phyloP scores from a whole-genome alignment of 352 stramenopile genomes.

The Phytopythium vexans region DNA sequence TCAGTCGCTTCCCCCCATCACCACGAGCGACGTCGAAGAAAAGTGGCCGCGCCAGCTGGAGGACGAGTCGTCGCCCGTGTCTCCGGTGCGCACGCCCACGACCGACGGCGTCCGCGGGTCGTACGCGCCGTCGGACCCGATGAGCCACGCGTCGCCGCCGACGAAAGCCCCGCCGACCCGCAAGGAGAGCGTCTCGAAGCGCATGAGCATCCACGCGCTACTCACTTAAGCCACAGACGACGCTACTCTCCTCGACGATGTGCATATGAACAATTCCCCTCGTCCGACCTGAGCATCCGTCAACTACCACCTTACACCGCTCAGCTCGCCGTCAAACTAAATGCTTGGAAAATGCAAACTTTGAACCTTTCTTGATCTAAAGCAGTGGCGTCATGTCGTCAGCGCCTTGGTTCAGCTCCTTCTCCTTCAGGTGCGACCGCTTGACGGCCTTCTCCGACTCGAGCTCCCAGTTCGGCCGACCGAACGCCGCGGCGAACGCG shows the following conservation, averaged over 20 bases:
- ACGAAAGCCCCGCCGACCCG: neutral
- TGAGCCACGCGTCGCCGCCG: neutral
- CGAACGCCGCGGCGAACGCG: conserved; percentile 55
- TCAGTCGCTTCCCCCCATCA: no score
- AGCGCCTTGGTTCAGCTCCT: conserved; percentile 10
- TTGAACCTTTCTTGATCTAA: neutral
- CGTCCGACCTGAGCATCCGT: no score
- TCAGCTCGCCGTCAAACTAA: no score
- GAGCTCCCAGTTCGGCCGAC: conserved; percentile 55
- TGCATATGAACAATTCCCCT: no score
- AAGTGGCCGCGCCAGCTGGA: neutral
- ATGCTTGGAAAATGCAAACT: no score
- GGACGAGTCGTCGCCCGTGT: neutral
- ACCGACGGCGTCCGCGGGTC: neutral
- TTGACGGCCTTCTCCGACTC: conserved; percentile 49
- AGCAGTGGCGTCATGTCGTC: conserved; percentile 21
- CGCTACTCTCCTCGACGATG: no score
- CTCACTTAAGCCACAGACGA: conserved; percentile 9
- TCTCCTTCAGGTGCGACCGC: conserved; percentile 42
- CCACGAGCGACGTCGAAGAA: conserved; percentile 4
- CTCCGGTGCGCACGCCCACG: conserved; percentile 4
- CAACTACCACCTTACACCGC: no score
- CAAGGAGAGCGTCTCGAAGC: conserved; percentile 4
- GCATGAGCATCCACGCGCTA: conserved; percentile 18
- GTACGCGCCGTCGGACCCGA: neutral